These are phyloP conservation scores for baker's yeast (Saccharomyces cerevisiae) DNA, from an alignment of 805 yeast species.

Conservation along the genomic window DNA sequence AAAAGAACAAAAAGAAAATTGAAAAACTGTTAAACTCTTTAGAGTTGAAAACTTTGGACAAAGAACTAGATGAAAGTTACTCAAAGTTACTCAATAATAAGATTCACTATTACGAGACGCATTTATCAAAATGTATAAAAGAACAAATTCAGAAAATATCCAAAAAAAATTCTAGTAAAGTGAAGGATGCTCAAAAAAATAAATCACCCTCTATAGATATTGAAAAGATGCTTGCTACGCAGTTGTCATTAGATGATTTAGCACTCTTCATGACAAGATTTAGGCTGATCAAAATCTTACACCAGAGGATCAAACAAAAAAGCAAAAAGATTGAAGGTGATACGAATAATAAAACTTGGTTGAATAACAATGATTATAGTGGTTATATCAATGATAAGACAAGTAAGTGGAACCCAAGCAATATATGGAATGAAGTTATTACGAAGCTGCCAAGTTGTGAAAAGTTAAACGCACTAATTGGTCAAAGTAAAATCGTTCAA, in stretches of 20 bases:
- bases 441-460: constrained; percentile 18
- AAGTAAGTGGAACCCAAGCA: constrained; percentile 37
- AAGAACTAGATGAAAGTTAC: constrained; percentile 15
- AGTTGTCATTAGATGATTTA: background rate
- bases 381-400: constrained; percentile 21
- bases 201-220: background rate
- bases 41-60: constrained; percentile 7
- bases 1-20: constrained; percentile 22
- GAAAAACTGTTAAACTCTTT: constrained; percentile 14
- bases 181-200: background rate
- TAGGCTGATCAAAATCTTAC: background rate
- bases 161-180: background rate
- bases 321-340: background rate
- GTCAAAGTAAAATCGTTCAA: constrained; percentile 5
- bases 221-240: background rate
- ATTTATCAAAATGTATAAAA: constrained; percentile 9
- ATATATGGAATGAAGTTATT: constrained; percentile 33
- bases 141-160: constrained; percentile 4
- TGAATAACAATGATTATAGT: background rate
- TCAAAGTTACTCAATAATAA: constrained; percentile 24
- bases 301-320: background rate
- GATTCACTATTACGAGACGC: constrained; percentile 20
- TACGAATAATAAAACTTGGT: background rate
- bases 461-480: constrained; percentile 8
- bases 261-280: background rate